These are phyloP conservation scores for Diaporthe nobilis DNA, from an alignment of 2,329 filamentous ascomycete species.

Conservation along the genomic window DNA sequence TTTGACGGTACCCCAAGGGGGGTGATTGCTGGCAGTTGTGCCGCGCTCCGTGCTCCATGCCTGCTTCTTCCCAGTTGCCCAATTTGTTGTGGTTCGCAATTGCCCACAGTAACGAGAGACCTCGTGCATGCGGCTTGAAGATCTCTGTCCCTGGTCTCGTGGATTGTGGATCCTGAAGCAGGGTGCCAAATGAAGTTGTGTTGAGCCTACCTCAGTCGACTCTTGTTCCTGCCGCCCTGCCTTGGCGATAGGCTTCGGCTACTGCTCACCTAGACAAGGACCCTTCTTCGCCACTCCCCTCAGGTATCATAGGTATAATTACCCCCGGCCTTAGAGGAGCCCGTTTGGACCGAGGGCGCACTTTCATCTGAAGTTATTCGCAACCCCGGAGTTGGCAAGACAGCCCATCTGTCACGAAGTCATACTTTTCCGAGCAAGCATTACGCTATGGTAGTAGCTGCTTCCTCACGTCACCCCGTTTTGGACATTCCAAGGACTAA, in stretches of 20 bases:
- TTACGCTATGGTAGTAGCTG: constrained; percentile 38
- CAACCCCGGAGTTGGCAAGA: constrained; percentile 37
- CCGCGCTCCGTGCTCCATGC: constrained; percentile 19
- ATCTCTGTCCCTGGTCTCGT: constrained; percentile 39
- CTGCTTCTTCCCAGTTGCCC: constrained; percentile 38
- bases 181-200: constrained; percentile 38
- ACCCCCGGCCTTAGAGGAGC: constrained; percentile 35
- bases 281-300: constrained; percentile 35
- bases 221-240: constrained; percentile 40
- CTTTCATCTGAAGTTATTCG: constrained; percentile 37
- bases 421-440: constrained; percentile 36
- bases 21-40: constrained; percentile 29
- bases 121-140: constrained; percentile 39
- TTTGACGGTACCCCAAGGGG: constrained; percentile 16
- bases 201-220: constrained; percentile 36
- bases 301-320: constrained; percentile 39
- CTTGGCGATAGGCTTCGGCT: constrained; percentile 39
- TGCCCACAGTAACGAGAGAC: constrained; percentile 31
- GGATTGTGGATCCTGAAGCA: constrained; percentile 42
- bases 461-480: constrained; percentile 32
- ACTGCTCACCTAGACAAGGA: constrained; percentile 37
- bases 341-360: background rate
- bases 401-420: constrained; percentile 35
- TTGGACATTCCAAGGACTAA: constrained; percentile 33
- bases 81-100: constrained; percentile 33